Evolutionary conservation across 805 yeast species (phyloP).

Genomic region (Candida silvicultrix): DNA sequence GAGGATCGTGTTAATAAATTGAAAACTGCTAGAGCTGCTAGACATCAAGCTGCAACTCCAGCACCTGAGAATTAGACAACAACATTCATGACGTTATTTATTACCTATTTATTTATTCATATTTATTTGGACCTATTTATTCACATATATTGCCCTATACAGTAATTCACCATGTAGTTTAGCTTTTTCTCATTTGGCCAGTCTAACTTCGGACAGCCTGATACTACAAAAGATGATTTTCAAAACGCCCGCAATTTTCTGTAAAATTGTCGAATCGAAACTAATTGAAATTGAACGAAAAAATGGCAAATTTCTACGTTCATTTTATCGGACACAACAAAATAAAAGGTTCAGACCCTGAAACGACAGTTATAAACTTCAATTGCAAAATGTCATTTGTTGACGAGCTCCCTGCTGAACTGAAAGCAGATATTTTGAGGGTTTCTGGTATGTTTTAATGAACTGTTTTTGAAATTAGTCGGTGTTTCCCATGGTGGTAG

Average conservation of each 20-base stretch:
- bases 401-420: conserved; percentile 13
- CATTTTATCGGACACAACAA: neutral
- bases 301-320: neutral
- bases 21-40: conserved; percentile 25
- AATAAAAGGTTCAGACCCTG: too few relatives aligned
- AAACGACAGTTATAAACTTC: neutral
- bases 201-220: too few relatives aligned
- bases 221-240: neutral
- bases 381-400: conserved; percentile 14
- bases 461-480: too few relatives aligned
- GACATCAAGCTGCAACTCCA: neutral
- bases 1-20: conserved; percentile 31
- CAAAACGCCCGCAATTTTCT: neutral
- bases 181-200: neutral
- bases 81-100: neutral
- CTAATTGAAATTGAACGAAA: neutral
- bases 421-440: conserved; percentile 11
- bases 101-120: conserved; percentile 1
- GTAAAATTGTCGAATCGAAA: neutral
- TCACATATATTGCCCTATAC: neutral
- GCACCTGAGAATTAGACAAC: neutral
- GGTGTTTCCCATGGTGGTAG: too few relatives aligned
- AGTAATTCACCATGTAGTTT: too few relatives aligned
- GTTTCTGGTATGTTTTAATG: conserved; percentile 15
- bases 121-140: neutral